phyloP scores from a whole-genome alignment of 2,329 filamentous ascomycete genomes.

The Dothidotthia symphoricarpi region DNA sequence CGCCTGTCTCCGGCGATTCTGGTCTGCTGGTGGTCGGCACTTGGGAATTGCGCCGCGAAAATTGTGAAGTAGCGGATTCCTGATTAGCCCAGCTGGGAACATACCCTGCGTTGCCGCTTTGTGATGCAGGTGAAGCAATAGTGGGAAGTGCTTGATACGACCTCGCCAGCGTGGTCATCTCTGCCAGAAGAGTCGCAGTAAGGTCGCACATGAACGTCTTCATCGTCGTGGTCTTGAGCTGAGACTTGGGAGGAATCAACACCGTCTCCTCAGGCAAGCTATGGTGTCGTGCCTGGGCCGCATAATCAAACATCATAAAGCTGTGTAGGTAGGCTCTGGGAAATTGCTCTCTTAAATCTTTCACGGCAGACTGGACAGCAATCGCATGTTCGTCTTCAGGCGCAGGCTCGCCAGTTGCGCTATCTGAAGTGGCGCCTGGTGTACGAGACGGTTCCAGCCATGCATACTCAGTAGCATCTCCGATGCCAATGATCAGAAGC shows the following conservation, averaged over 20 bases:
- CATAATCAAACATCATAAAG: conserved; percentile 76
- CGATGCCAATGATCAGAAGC: conserved; percentile 77
- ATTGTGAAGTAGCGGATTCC: conserved; percentile 22
- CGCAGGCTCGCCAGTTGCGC: conserved; percentile 12
- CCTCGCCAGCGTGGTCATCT: conserved; percentile 49
- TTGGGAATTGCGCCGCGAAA: conserved; percentile 35
- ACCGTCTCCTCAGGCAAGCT: conserved; percentile 62
- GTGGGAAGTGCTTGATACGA: conserved; percentile 56
- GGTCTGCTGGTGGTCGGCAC: conserved; percentile 25
- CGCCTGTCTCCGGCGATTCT: conserved; percentile 34
- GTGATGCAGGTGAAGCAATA: conserved; percentile 56
- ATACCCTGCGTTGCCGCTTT: conserved; percentile 24
- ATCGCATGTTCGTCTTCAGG: conserved; percentile 31
- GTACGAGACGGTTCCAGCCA: conserved; percentile 46
- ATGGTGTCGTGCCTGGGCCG: conserved; percentile 40
- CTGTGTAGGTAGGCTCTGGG: conserved; percentile 75
- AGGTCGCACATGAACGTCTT: conserved; percentile 49
- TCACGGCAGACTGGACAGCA: conserved; percentile 60
- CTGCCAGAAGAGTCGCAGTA: conserved; percentile 46
- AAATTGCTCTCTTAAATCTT: conserved; percentile 69
- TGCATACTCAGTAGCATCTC: conserved; percentile 68
- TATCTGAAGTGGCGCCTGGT: conserved; percentile 7
- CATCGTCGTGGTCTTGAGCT: conserved; percentile 70
- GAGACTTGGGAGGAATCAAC: conserved; percentile 65
- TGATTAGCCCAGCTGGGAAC: conserved; percentile 32